Evolutionary conservation across 306 rosid species (phyloP).

Genomic region (Calophaca sinica): DNA sequence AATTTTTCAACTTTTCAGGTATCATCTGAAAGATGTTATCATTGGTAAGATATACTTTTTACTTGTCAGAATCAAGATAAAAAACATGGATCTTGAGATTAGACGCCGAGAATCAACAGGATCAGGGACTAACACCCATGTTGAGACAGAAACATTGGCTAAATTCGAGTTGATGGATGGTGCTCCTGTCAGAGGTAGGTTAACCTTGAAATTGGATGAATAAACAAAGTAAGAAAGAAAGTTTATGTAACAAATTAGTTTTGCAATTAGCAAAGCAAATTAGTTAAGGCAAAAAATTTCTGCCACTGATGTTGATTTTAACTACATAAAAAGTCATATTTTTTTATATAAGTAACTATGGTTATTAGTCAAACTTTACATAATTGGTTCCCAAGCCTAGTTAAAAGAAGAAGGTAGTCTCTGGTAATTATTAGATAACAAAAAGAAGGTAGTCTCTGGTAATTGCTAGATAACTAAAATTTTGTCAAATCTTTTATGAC

Average conservation of each 20-base stretch:
- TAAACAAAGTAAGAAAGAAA: neutral
- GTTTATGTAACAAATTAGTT: neutral
- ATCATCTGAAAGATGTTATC: constrained; percentile 94
- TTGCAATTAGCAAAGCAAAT: neutral
- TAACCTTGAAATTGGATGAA: constrained; percentile 12
- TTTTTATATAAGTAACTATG: too few relatives aligned
- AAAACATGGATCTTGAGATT: constrained; percentile 98
- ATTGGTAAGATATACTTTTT: constrained; percentile 96
- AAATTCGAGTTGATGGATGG: constrained; percentile 99
- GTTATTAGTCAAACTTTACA: neutral
- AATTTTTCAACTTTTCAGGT: constrained; percentile 63
- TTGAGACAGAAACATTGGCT: constrained; percentile 98
- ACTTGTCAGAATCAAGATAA: constrained; percentile 98
- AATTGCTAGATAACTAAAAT: neutral
- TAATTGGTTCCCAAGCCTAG: neutral
- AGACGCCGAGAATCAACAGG: constrained; percentile 98
- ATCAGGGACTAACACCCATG: constrained; percentile 96
- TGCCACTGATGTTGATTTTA: neutral
- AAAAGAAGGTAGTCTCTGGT: neutral
- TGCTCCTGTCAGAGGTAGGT: constrained; percentile 98
- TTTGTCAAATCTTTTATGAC: neutral
- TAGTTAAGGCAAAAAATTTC: neutral
- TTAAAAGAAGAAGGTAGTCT: constrained; percentile 2
- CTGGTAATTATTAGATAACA: neutral
- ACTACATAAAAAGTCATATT: neutral